phyloP scores from a whole-genome alignment of 2,329 filamentous ascomycete species.

The Hysterium pulicare region DNA sequence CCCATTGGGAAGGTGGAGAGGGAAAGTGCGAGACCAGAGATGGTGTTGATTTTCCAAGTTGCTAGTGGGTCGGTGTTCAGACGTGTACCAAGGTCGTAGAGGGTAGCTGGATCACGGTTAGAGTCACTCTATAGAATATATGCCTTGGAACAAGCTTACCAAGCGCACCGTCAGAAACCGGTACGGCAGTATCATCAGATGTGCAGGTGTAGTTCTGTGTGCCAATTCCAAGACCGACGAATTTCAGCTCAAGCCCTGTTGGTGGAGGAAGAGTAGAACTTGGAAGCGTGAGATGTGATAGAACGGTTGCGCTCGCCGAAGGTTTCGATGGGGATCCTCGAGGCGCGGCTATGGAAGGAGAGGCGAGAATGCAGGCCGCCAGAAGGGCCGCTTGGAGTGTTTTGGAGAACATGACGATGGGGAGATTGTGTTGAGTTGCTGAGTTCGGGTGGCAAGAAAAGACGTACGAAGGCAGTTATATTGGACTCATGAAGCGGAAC shows the following conservation, averaged over 20 bases:
- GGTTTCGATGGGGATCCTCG: constrained; percentile 5
- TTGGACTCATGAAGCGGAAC: not conserved
- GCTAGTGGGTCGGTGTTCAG: constrained; percentile 28
- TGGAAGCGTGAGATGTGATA: constrained; percentile 16
- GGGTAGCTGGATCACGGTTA: constrained; percentile 24
- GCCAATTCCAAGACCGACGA: constrained; percentile 47
- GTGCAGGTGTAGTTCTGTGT: constrained; percentile 54
- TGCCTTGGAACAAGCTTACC: constrained; percentile 18
- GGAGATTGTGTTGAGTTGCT: not conserved
- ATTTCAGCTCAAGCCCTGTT: constrained; percentile 38
- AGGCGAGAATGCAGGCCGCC: constrained; percentile 16
- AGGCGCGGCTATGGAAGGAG: constrained; percentile 16
- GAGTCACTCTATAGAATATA: not conserved
- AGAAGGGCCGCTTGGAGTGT: constrained; percentile 21
- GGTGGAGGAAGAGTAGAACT: constrained; percentile 27
- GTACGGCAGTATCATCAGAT: constrained; percentile 16
- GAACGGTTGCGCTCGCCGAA: constrained; percentile 8
- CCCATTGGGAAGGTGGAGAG: constrained; percentile 16
- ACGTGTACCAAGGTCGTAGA: constrained; percentile 34
- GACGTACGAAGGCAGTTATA: not conserved
- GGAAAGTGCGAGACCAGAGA: constrained; percentile 32
- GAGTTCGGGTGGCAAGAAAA: not conserved
- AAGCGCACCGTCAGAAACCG: constrained; percentile 30
- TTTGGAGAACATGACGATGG: constrained; percentile 25
- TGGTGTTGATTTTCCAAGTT: constrained; percentile 29